Evolutionary conservation across 1,284 basidiomycete genomes (phyloP).

Genomic region (Ustilago bromivora): DNA sequence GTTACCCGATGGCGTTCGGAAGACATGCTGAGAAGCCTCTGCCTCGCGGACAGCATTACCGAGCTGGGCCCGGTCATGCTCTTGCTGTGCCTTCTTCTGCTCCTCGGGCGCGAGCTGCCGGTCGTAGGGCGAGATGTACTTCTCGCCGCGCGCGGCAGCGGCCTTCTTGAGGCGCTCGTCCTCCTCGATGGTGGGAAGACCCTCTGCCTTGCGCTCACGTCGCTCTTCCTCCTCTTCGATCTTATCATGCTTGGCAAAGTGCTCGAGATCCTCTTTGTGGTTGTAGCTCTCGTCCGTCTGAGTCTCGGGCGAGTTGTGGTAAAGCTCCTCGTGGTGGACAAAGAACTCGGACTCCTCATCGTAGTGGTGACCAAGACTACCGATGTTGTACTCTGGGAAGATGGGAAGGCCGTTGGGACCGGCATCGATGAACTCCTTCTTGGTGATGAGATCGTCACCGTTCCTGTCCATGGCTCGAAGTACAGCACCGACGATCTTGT

Average conservation of each 20-base stretch:
- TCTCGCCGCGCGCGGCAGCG: constrained; percentile 57
- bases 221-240: constrained; percentile 90
- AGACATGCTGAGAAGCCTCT: constrained; percentile 62
- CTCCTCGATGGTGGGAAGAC: constrained; percentile 74
- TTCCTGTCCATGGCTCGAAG: constrained; percentile 82
- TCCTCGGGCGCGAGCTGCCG: constrained; percentile 59
- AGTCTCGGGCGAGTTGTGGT: constrained; percentile 93
- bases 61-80: constrained; percentile 52
- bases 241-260: constrained; percentile 85
- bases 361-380: constrained; percentile 88
- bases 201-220: constrained; percentile 83
- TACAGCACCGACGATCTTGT: constrained; percentile 82
- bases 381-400: constrained; percentile 75
- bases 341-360: constrained; percentile 70
- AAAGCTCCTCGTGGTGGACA: constrained; percentile 77
- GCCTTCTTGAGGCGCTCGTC: constrained; percentile 56
- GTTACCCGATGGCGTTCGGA: constrained; percentile 64
- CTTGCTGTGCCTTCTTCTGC: constrained; percentile 54
- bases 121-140: constrained; percentile 65
- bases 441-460: constrained; percentile 80
- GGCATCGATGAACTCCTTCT: constrained; percentile 82
- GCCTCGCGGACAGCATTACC: constrained; percentile 64
- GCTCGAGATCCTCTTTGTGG: constrained; percentile 81
- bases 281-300: constrained; percentile 94
- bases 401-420: constrained; percentile 83